Percentiles rank a stretch among this genome's conserved stretches.
phyloP scores from a whole-genome alignment of 257 asterid genomes.

The Rehmannia glutinosa region DNA sequence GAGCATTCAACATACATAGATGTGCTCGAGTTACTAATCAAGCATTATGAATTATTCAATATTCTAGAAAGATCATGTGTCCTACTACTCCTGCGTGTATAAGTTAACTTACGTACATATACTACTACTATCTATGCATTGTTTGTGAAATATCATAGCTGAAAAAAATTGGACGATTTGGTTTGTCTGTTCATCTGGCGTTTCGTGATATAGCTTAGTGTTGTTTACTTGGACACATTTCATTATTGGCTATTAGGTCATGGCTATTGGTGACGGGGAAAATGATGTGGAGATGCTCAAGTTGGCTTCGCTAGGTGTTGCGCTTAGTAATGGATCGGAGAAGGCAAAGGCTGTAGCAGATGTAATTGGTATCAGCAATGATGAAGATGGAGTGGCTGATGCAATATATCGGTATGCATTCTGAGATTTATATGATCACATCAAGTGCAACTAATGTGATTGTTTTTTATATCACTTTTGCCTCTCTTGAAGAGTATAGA shows the following conservation, averaged over 20 bases:
- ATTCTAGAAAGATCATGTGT: too few species aligned
- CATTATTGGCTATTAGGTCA: conserved; percentile 38
- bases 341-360: conserved; percentile 87
- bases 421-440: conserved; percentile 30
- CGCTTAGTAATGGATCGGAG: conserved; percentile 84
- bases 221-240: too few species aligned
- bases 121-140: too few species aligned
- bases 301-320: conserved; percentile 89
- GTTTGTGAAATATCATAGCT: too few species aligned
- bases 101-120: too few species aligned
- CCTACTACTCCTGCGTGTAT: too few species aligned
- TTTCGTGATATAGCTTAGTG: too few species aligned
- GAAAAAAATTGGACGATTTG: too few species aligned
- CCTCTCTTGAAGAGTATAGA: background rate
- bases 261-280: conserved; percentile 99
- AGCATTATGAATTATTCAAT: too few species aligned
- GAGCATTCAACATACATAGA: too few species aligned
- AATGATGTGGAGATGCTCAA: conserved; percentile 96
- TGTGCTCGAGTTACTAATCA: too few species aligned
- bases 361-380: conserved; percentile 82
- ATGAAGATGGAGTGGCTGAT: conserved; percentile 97
- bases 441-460: background rate
- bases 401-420: conserved; percentile 90
- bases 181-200: too few species aligned
- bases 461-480: background rate